Evolutionary conservation across 257 asterid genomes (phyloP).

Genomic region (Gentiana macrophylla): DNA sequence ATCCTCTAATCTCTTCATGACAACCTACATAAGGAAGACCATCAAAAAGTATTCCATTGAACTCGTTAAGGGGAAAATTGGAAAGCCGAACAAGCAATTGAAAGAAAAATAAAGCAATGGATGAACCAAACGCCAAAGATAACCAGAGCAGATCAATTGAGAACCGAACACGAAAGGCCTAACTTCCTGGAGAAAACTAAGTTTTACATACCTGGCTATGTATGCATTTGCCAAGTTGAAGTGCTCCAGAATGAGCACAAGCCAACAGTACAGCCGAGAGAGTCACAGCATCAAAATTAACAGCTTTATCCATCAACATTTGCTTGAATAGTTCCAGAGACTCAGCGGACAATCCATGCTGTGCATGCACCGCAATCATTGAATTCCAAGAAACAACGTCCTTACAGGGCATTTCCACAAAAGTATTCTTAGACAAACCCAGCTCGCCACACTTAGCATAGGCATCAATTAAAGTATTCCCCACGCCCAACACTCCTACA

Average conservation of each 20-base stretch:
- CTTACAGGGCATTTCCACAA: conserved; percentile 46
- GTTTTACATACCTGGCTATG: conserved; percentile 55
- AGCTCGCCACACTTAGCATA: conserved; percentile 81
- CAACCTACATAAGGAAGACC: conserved; percentile 30
- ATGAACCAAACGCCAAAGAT: not conserved
- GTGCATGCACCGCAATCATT: conserved; percentile 74
- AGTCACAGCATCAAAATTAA: conserved; percentile 51
- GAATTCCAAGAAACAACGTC: conserved; percentile 86
- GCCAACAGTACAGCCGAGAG: conserved; percentile 69
- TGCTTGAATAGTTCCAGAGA: conserved; percentile 47
- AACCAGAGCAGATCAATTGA: no score
- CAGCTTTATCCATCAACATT: conserved; percentile 32
- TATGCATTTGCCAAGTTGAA: conserved; percentile 59
- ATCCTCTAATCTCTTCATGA: conserved; percentile 62
- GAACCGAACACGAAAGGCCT: not conserved
- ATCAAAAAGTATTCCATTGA: conserved; percentile 4
- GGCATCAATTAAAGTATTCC: conserved; percentile 78
- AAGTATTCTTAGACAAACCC: conserved; percentile 54
- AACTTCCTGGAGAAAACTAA: not conserved
- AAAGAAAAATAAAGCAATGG: not conserved
- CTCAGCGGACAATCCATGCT: conserved; percentile 51
- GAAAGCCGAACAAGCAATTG: not conserved
- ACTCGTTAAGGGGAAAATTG: not conserved
- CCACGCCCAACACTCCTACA: conserved; percentile 42
- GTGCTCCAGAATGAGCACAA: conserved; percentile 81